phyloP scores from a whole-genome alignment of 306 rosid species.

The Lablab purpureus region DNA sequence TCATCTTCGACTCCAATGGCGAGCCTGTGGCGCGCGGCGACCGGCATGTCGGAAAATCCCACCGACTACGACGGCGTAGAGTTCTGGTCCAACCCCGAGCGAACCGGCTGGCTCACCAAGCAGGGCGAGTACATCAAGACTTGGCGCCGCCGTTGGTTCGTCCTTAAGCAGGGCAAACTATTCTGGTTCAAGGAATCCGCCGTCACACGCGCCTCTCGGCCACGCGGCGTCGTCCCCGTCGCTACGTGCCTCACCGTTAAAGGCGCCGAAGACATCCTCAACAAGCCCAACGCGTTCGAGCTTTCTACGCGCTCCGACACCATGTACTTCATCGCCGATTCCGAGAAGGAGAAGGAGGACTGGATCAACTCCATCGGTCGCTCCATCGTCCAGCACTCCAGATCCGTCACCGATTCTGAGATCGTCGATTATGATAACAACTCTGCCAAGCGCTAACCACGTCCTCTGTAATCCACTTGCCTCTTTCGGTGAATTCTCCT shows the following conservation, averaged over 20 bases:
- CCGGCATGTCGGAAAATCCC: constrained; percentile 21
- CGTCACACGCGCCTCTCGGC: constrained; percentile 45
- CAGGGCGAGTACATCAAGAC: constrained; percentile 58
- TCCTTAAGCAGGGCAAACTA: constrained; percentile 51
- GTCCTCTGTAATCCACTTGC: constrained; percentile 14
- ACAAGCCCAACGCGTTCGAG: constrained; percentile 62
- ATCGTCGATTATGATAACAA: constrained; percentile 68
- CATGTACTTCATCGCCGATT: constrained; percentile 70
- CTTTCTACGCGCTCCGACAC: constrained; percentile 62
- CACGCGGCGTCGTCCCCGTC: constrained; percentile 57
- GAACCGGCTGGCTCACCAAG: constrained; percentile 49
- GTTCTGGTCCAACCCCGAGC: constrained; percentile 54
- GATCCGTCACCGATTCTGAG: constrained; percentile 75
- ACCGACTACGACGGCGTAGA: constrained; percentile 44
- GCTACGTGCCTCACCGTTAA: constrained; percentile 62
- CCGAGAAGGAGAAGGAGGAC: constrained; percentile 71
- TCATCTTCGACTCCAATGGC: constrained; percentile 38
- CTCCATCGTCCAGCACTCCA: constrained; percentile 72
- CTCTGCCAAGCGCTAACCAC: constrained; percentile 46
- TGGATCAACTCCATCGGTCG: constrained; percentile 79
- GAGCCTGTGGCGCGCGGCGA: constrained; percentile 51
- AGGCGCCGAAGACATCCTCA: constrained; percentile 65
- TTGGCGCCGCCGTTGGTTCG: constrained; percentile 60
- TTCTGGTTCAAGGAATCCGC: constrained; percentile 59
- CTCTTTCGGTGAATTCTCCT: constrained; percentile 24